Base-by-base conservation (phyloP, 495 filamentous ascomycete species). In the Aspergillus asperescens region DNA sequence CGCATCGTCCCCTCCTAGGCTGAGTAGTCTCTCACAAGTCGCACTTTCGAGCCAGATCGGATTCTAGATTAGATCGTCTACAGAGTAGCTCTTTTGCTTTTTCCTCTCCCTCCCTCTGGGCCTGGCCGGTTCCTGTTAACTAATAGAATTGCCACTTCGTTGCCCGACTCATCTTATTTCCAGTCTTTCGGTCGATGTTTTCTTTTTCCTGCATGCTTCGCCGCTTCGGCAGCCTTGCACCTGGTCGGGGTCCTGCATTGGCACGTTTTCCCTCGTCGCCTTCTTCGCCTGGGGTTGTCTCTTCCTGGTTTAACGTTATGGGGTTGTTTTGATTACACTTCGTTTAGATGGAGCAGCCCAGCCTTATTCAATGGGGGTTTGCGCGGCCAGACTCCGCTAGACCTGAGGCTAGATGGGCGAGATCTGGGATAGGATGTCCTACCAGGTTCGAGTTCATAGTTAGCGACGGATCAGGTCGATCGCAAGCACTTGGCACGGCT, bases 141-240 rank as follows among this genome's bases (percentile, higher is more conserved):
- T 47, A 47, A 35, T 47, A 15, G 29, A 35, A 35, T 47, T 31
- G 16, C 19, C 41, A 8, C 41, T 20, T 32, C 44, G 28, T 35
- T 25, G 44, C 44, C 44, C 44, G 44, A 24, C 44, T 32, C n/a
- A n/a, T n/a, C 39, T 29, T 29, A 5, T 5, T 29, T 10, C 37
- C 37, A 15, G 16, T 19, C 15, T 10, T 40, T 15, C 7, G 4
- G 5, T 4, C 4, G n/a, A 22, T 34, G 25, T 18, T 40, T 43
- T 43, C 15, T 40, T 51, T 42, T 42, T 43, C 48, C 19, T 50
- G 48, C 48, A 32, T 39, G 32, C n/a, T n/a, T n/a, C n/a, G n/a
- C n/a, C n/a, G n/a, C n/a, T n/a, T n/a, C n/a, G n/a, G n/a, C n/a
- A n/a, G n/a, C n/a, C n/a, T n/a, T n/a, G n/a, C n/a, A n/a, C n/a